Evolutionary conservation across 2,329 filamentous ascomycete genomes (phyloP), one percentile per base, ranked within the genome.

Genomic region (Gnomoniopsis sp.): DNA sequence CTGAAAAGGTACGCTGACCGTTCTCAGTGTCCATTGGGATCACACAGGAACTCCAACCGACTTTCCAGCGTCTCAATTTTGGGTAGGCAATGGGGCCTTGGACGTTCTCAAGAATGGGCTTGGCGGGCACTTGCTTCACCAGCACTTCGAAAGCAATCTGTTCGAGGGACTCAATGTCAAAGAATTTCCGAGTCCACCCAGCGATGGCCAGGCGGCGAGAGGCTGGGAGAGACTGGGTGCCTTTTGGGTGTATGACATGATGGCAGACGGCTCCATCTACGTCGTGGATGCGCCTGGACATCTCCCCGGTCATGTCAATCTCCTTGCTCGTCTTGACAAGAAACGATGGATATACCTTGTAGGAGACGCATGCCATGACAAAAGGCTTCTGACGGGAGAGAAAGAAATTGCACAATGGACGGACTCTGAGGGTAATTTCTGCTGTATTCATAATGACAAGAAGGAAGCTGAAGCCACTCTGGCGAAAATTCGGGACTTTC

Each of bases 11-110:
- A 7, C 34, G 8, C 34, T 36, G 34, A 15, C 34, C 34, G 15
- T 22, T 22, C 12, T 22, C 15, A 21, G 43, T 59, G 73, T 81
- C 0, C 82, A 86, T 64, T 84, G 80, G 74, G 82, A 86, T 63
- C 83, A 85, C 61, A 73, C 80, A 41, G 83, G 82, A n/a, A 82
- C 79, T 4, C 79, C 81, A 0, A 68, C 71, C 1, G 80, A 84
- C 63, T 85, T 83, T 62, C 60, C 72, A 0, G 67, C 71, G 14
- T 73, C 80, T 0, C 71, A 71, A 2, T 83, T 85, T 62, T 63
- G 80, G 3, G 77, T 85, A 11, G 83, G 83, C 0, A 70, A 73
- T 3, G 79, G 79, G 6, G 76, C 77, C 0, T 62, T 76, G 19
- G 62, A 75, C 41, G 66, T 82, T 1, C 67, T 82, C 6, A 59